phyloP scores from a whole-genome alignment of 1,284 basidiomycete species.

The Malassezia furfur region DNA sequence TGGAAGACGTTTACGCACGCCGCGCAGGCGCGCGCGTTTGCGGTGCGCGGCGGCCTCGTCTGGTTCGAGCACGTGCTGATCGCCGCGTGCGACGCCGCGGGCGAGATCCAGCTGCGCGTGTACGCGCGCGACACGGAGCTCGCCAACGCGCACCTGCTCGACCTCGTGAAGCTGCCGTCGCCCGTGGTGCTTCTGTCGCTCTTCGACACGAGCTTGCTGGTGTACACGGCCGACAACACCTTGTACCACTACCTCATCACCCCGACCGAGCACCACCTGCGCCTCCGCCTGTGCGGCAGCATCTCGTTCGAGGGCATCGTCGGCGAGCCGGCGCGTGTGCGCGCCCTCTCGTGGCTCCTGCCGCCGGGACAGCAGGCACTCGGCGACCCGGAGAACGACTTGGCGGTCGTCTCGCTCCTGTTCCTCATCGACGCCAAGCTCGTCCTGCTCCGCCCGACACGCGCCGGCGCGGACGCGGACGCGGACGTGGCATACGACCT shows the following conservation, averaged over 20 bases:
- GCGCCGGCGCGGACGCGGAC: constrained; percentile 53
- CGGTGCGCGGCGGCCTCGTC: constrained; percentile 77
- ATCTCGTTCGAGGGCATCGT: constrained; percentile 91
- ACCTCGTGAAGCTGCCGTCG: constrained; percentile 67
- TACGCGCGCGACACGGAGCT: constrained; percentile 92
- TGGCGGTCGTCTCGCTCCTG: constrained; percentile 85
- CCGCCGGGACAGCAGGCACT: constrained; percentile 83
- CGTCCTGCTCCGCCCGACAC: constrained; percentile 59
- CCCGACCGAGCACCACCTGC: constrained; percentile 71
- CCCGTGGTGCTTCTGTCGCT: constrained; percentile 55
- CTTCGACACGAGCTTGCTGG: constrained; percentile 90
- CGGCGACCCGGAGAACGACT: constrained; percentile 85
- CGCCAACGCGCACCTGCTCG: constrained; percentile 71
- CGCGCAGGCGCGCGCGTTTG: constrained; percentile 78
- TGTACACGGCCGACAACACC: constrained; percentile 93
- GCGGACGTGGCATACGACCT: constrained; percentile 94
- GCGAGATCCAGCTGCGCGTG: constrained; percentile 58
- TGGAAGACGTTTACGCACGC: constrained; percentile 85
- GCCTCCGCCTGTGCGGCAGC: constrained; percentile 75
- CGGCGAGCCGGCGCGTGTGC: constrained; percentile 69
- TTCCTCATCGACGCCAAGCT: constrained; percentile 92
- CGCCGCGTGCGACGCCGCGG: constrained; percentile 58
- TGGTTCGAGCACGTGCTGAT: constrained; percentile 98
- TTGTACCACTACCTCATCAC: constrained; percentile 85
- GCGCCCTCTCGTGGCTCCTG: constrained; percentile 94